Evolutionary conservation across 345 rosid genomes (phyloP).

Genomic region (Corymbia maculata): DNA sequence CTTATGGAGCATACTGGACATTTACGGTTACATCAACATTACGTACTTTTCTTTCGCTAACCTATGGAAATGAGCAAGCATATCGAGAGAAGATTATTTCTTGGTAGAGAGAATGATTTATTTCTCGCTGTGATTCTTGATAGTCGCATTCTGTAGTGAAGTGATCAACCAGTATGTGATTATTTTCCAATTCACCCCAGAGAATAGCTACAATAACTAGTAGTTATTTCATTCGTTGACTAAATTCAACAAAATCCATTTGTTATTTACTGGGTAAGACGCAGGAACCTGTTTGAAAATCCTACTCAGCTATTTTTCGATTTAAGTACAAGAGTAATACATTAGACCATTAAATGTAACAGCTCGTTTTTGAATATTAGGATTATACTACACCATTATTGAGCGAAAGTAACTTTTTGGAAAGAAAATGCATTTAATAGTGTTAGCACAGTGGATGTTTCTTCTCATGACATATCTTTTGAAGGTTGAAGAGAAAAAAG

Average conservation of each 20-base stretch:
- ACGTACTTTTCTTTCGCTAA: neutral
- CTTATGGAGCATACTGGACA: neutral
- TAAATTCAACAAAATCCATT: neutral
- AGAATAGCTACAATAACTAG: neutral
- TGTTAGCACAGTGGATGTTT: neutral
- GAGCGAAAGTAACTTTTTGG: neutral
- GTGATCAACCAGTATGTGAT: neutral
- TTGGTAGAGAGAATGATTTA: neutral
- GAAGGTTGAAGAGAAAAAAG: neutral
- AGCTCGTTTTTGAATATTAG: neutral
- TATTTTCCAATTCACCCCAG: neutral
- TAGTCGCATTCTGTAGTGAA: neutral
- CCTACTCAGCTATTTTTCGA: neutral
- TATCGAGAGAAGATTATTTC: neutral
- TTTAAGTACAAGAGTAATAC: neutral
- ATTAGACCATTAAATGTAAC: neutral
- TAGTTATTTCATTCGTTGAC: neutral
- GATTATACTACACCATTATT: neutral
- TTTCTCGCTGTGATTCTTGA: neutral
- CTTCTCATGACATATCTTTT: neutral
- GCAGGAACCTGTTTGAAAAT: neutral
- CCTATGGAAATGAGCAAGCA: neutral
- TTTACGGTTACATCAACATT: neutral
- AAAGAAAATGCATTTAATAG: neutral
- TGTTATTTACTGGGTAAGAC: neutral